These are phyloP conservation scores for Colletotrichum siamense DNA, from an alignment of 2,329 filamentous ascomycete species.

Conservation along the genomic window DNA sequence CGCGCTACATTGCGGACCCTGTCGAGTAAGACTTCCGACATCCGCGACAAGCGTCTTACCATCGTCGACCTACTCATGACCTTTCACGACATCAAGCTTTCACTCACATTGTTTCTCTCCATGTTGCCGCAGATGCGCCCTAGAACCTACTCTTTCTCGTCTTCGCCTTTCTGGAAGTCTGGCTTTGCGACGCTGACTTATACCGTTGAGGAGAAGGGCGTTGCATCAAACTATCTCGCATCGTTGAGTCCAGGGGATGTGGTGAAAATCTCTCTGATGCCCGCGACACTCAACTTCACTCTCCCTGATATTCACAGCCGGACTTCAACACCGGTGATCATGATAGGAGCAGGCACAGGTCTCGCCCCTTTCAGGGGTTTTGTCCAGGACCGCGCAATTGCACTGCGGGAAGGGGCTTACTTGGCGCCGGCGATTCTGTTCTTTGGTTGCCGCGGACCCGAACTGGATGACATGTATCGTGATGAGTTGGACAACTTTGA, in stretches of 20 bases:
- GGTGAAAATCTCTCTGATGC: slow-evolving; percentile 42
- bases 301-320: slow-evolving; percentile 46
- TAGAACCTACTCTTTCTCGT: slow-evolving; percentile 67
- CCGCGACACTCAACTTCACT: slow-evolving; percentile 44
- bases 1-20: not conserved
- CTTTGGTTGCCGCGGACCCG: slow-evolving; percentile 64
- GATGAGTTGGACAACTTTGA: slow-evolving; percentile 67
- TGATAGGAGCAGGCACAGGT: slow-evolving; percentile 58
- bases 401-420: slow-evolving; percentile 31
- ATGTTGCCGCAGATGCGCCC: not conserved
- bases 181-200: slow-evolving; percentile 70
- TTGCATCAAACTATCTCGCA: slow-evolving; percentile 59
- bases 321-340: slow-evolving; percentile 53
- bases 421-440: slow-evolving; percentile 70
- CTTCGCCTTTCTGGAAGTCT: slow-evolving; percentile 68
- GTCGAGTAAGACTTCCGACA: not conserved
- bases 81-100: not conserved
- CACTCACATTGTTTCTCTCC: not conserved
- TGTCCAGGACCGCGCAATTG: slow-evolving; percentile 61
- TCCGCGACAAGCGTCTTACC: not conserved
- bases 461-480: slow-evolving; percentile 64
- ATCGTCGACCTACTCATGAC: not conserved
- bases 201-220: slow-evolving; percentile 65
- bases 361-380: slow-evolving; percentile 70
- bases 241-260: slow-evolving; percentile 36